Conservation (phyloP, 441 rosid species). For the California macrophylla region DNA sequence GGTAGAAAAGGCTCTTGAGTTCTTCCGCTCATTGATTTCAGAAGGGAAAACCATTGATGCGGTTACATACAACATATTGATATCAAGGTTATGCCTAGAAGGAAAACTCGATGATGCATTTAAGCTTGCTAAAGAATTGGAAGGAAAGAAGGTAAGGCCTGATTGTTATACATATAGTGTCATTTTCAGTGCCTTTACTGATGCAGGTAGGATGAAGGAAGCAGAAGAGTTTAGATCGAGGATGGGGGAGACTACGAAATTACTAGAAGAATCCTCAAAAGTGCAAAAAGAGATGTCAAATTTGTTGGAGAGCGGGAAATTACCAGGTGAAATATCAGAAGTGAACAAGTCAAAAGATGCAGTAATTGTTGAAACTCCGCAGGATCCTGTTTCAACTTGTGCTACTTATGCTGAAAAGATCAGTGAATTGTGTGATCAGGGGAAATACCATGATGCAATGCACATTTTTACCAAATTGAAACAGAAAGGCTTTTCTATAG, state of each 20-base stretch:
- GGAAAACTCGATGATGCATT: constrained; percentile 63
- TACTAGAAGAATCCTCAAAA: neutral
- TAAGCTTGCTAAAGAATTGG: constrained; percentile 59
- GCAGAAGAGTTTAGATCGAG: constrained; percentile 48
- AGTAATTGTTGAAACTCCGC: constrained; percentile 19
- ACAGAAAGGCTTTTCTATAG: constrained; percentile 32
- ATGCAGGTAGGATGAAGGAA: constrained; percentile 46
- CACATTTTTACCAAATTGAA: constrained; percentile 30
- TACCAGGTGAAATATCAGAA: constrained; percentile 24
- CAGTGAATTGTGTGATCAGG: constrained; percentile 49
- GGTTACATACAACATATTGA: constrained; percentile 72
- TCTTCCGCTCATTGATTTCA: constrained; percentile 51
- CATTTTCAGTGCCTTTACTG: constrained; percentile 39
- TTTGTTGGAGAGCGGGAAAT: neutral
- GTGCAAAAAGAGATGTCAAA: neutral
- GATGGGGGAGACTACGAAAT: constrained; percentile 35
- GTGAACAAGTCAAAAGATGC: constrained; percentile 18
- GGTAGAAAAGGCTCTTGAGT: constrained; percentile 74
- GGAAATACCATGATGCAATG: constrained; percentile 54
- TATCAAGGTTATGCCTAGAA: constrained; percentile 54
- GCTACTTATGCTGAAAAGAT: constrained; percentile 46
- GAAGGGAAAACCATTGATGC: constrained; percentile 48
- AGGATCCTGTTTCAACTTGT: constrained; percentile 32
- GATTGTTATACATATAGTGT: constrained; percentile 56
- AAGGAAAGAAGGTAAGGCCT: constrained; percentile 48